Evolutionary conservation across 148 eudicot genomes (phyloP).

Genomic region (Rhododendron henanense): DNA sequence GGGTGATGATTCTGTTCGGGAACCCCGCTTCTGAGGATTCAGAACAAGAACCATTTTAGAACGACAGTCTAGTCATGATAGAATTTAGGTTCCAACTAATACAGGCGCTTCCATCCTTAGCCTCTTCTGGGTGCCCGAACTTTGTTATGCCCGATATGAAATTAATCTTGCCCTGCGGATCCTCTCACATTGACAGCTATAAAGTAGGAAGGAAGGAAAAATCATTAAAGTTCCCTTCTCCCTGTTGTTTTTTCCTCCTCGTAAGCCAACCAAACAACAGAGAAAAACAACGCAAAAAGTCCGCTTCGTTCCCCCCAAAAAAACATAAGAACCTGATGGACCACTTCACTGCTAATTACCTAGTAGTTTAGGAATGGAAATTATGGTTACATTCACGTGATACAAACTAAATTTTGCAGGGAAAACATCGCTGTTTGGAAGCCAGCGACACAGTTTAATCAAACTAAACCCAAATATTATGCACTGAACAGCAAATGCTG

Average conservation of each 20-base stretch:
- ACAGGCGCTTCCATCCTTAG: not conserved
- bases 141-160: not conserved
- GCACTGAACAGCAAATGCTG: not conserved
- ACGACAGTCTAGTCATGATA: not conserved
- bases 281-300: not conserved
- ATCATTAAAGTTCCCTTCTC: not conserved
- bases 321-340: not conserved
- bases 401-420: not conserved
- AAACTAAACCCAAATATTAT: not conserved
- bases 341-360: not conserved
- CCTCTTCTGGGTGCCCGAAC: not conserved
- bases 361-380: not conserved
- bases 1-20: not conserved
- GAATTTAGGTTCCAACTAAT: not conserved
- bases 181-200: not conserved
- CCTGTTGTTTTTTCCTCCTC: not conserved
- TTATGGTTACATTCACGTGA: not conserved
- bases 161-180: not conserved
- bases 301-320: not conserved
- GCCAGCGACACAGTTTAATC: not conserved
- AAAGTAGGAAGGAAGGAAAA: not conserved
- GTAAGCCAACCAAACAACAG: not conserved
- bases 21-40: not conserved
- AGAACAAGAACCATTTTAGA: not conserved
- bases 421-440: not conserved